Base-by-base conservation (phyloP, 495 filamentous ascomycete species). In the Clohesyomyces aquaticus region DNA sequence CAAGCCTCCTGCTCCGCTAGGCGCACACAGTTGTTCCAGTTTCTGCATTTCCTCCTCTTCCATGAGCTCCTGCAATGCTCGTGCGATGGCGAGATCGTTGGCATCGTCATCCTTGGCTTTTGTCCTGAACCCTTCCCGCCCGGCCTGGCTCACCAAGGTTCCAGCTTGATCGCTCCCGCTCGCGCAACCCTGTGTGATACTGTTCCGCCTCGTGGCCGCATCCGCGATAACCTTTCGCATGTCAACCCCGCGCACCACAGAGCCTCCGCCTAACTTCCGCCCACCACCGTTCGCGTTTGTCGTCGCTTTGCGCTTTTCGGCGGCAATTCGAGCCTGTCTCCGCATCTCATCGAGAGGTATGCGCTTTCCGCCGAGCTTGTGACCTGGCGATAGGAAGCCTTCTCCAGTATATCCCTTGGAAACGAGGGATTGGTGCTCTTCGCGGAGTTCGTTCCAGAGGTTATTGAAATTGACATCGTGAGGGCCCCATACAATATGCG, bases 331-430 rank as follows among this genome's bases (percentile, higher is more conserved):
- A 38, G 91, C 91, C 42, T 86, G 79, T 42, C 91, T 83, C 14
- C 87, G 83, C 32, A 88, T 90, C 76, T 97, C 93, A 46, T 91
- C 80, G 42, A 85, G 73, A 0, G 89, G 88, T 0, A 93, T 80
- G 27, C 80, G 77, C 14, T 76, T 71, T 2, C 88, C 89, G 43
- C 93, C 93, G 0, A 97, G 81, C 28, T 83, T 83, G 27, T 84
- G 84, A 4, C 93, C 93, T 46, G 86, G 72, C 0, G 86, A 87
- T 14, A 95, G 78, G 80, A 96, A 96, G 8, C 91, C 90, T 75
- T 96, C 92, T 23, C 94, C 94, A 11, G 88, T 96, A 72, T 95
- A 97, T 22, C 94, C 94, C 74, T 93, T 93, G 49, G 81, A 72
- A 18, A 83, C 66, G 9, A 96, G 82, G 22, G 83, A 81, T 62